A percentile compares a stretch with the other conserved stretches of the same genome.
Evolutionary conservation across 2,329 filamentous ascomycete species (phyloP).

Genomic region (Phyllosticta citribraziliensis): DNA sequence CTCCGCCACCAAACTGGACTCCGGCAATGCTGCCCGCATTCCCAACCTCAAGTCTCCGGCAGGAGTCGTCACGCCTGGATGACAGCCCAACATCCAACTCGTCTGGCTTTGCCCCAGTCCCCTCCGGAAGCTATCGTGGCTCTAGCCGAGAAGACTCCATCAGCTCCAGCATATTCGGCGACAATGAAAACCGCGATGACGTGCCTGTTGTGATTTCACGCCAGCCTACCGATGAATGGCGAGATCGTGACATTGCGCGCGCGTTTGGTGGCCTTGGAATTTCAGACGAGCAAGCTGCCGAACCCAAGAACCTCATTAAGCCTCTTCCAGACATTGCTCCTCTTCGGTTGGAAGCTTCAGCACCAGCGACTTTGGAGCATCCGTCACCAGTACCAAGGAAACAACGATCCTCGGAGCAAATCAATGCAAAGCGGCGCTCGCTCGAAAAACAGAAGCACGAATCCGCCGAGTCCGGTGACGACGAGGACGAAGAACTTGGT

Average conservation of each 20-base stretch:
- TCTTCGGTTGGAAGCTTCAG: conserved; percentile 41
- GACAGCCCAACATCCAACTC: conserved; percentile 76
- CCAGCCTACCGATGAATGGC: conserved; percentile 68
- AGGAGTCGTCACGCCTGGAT: conserved; percentile 53
- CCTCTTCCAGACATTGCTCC: conserved; percentile 15
- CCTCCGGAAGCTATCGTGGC: conserved; percentile 65
- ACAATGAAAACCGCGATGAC: conserved; percentile 75
- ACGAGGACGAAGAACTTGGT: conserved; percentile 87
- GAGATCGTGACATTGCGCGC: conserved; percentile 44
- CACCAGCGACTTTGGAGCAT: conserved; percentile 48
- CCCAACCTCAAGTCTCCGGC: conserved; percentile 52
- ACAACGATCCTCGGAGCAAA: conserved; percentile 61
- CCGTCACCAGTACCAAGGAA: conserved; percentile 37
- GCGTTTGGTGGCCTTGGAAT: conserved; percentile 64
- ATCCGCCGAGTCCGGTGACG: conserved; percentile 79
- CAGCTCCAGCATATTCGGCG: conserved; percentile 77
- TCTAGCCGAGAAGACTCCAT: conserved; percentile 85
- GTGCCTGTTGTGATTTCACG: conserved; percentile 65
- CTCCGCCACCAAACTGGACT: conserved; percentile 54
- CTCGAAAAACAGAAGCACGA: conserved; percentile 64
- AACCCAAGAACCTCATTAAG: not conserved
- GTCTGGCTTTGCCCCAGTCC: conserved; percentile 61
- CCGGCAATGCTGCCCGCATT: conserved; percentile 33
- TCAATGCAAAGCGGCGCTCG: conserved; percentile 64
- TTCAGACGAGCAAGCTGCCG: conserved; percentile 46